Evolutionary conservation across 495 filamentous ascomycete species (phyloP).

Genomic region (Filosporella fistucella): DNA sequence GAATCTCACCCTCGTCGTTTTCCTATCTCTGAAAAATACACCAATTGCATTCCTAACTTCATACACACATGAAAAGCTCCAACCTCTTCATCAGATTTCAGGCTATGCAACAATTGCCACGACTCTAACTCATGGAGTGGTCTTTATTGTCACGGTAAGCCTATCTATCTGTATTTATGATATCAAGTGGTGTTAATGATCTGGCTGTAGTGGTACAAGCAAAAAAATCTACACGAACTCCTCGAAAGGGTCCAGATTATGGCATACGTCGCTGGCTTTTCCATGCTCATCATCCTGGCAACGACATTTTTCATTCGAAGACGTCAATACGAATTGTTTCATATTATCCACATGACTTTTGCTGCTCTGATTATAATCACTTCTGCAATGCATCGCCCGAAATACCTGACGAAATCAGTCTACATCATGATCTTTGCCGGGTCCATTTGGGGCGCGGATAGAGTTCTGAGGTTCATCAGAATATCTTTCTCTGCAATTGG

Average conservation of each 20-base stretch:
- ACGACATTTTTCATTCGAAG: conserved; percentile 30
- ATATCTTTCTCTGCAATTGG: conserved; percentile 44
- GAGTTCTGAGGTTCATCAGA: conserved; percentile 42
- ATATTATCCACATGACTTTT: conserved; percentile 46
- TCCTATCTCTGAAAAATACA: conserved; percentile 56
- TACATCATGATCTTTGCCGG: conserved; percentile 40
- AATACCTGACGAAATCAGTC: conserved; percentile 29
- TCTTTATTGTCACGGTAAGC: conserved; percentile 33
- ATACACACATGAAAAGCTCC: conserved; percentile 57
- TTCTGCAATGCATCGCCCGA: conserved; percentile 48
- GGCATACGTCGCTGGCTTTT: conserved; percentile 44
- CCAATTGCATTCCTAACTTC: conserved; percentile 52
- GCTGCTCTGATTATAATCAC: conserved; percentile 46
- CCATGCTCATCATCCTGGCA: conserved; percentile 36
- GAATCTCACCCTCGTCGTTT: conserved; percentile 51
- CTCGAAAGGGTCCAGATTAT: conserved; percentile 34
- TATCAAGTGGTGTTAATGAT: not conserved
- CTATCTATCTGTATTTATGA: not conserved
- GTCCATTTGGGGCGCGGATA: conserved; percentile 45
- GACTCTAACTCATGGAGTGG: conserved; percentile 36
- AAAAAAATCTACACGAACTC: conserved; percentile 27
- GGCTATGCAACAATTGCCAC: conserved; percentile 47
- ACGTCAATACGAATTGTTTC: conserved; percentile 55
- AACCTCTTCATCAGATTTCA: conserved; percentile 52
- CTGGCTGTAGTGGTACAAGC: conserved; percentile 17